Conservation (phyloP, 2,329 filamentous ascomycete species). For the Alternaria sp. region DNA sequence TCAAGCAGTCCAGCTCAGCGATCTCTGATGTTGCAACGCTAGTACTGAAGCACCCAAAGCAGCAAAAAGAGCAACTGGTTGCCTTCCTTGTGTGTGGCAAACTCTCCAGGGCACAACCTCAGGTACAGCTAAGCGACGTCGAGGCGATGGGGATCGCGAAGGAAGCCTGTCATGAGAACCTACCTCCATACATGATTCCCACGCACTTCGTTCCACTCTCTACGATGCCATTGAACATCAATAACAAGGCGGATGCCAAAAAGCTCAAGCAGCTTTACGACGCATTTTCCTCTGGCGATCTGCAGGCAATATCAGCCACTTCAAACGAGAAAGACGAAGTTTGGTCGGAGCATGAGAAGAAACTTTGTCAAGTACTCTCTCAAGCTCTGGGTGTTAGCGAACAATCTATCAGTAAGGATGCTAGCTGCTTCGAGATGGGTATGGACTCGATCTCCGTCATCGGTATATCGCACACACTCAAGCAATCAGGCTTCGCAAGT, state of each 20-base stretch:
- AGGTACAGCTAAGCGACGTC: constrained; percentile 27
- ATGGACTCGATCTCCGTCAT: constrained; percentile 88
- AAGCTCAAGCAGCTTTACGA: constrained; percentile 71
- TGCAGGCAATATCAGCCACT: constrained; percentile 61
- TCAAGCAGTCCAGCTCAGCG: constrained; percentile 64
- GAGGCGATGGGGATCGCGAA: constrained; percentile 29
- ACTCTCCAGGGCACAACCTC: constrained; percentile 20
- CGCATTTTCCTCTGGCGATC: constrained; percentile 63
- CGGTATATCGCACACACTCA: constrained; percentile 69
- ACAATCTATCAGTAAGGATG: constrained; percentile 57
- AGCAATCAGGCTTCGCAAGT: constrained; percentile 64
- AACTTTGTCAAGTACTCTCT: constrained; percentile 62
- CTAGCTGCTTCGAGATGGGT: constrained; percentile 83
- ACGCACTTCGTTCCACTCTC: constrained; percentile 78
- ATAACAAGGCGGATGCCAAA: constrained; percentile 87
- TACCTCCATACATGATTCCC: constrained; percentile 90
- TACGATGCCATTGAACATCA: constrained; percentile 78
- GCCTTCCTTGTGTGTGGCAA: constrained; percentile 65
- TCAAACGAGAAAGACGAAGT: constrained; percentile 22
- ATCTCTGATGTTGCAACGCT: constrained; percentile 77
- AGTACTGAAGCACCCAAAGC: constrained; percentile 72
- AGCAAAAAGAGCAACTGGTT: constrained; percentile 82
- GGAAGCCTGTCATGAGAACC: constrained; percentile 69
- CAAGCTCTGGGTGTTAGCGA: constrained; percentile 58
- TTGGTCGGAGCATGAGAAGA: constrained; percentile 50